Conservation (phyloP, 306 rosid species). For the Aeschynomene evenia region DNA sequence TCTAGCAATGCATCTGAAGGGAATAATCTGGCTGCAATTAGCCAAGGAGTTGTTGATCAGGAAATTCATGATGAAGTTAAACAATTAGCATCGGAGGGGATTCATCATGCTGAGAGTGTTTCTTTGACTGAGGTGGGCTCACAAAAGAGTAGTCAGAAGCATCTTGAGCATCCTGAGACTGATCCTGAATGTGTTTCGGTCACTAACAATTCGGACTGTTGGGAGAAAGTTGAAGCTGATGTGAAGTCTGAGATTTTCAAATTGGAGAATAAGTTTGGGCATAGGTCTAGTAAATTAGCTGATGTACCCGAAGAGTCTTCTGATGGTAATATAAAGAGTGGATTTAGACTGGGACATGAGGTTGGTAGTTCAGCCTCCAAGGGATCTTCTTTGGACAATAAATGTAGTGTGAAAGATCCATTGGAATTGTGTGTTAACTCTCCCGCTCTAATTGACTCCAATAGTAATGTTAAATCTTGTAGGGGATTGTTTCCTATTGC, state of each 20-base stretch:
- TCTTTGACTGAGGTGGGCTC: conserved; percentile 42
- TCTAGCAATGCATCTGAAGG: conserved; percentile 81
- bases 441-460: conserved; percentile 38
- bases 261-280: conserved; percentile 39
- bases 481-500: conserved; percentile 49
- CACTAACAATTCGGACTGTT: conserved; percentile 40
- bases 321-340: conserved; percentile 39
- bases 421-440: conserved; percentile 43
- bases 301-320: conserved; percentile 41
- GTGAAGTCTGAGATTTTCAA: conserved; percentile 44
- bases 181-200: conserved; percentile 50
- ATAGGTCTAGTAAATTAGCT: conserved; percentile 41
- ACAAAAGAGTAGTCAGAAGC: conserved; percentile 40
- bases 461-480: conserved; percentile 40
- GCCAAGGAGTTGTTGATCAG: conserved; percentile 42
- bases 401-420: conserved; percentile 51
- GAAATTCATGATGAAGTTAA: conserved; percentile 43
- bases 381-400: conserved; percentile 40
- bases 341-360: conserved; percentile 32
- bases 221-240: conserved; percentile 38
- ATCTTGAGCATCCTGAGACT: conserved; percentile 34
- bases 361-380: conserved; percentile 37
- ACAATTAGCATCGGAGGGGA: conserved; percentile 37
- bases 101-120: conserved; percentile 47
- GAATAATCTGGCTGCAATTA: conserved; percentile 42